Conservation (phyloP, 1,284 basidiomycete species). For the Fomitopsis schrenkii region DNA sequence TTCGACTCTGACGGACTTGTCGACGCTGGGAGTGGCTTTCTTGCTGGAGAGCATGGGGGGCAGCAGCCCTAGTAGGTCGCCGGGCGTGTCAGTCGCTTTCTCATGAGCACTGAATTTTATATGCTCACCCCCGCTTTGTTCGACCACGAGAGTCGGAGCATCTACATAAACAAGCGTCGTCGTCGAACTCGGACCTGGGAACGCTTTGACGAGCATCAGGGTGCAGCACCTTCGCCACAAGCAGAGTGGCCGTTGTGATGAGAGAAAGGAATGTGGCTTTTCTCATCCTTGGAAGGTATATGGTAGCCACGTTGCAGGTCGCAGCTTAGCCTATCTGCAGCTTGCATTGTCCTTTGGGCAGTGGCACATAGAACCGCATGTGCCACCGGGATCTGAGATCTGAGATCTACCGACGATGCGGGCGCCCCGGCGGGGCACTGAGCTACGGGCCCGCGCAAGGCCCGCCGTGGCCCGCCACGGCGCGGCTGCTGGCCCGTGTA, state of each 20-base stretch:
- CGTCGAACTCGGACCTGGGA: not conserved
- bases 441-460: too few relatives aligned
- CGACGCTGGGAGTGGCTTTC: not conserved
- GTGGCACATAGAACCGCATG: not conserved
- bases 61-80: not conserved
- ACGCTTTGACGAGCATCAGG: not conserved
- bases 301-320: not conserved
- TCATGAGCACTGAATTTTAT: not conserved
- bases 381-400: not conserved
- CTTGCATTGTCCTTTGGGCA: not conserved
- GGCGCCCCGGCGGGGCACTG: too few relatives aligned
- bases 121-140: not conserved
- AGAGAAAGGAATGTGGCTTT: not conserved
- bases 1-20: not conserved
- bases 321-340: not conserved
- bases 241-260: too few relatives aligned
- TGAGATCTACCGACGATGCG: not conserved
- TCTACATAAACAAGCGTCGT: not conserved
- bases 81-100: not conserved
- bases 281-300: not conserved
- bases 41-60: not conserved
- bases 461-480: too few relatives aligned
- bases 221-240: not conserved
- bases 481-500: too few relatives aligned
- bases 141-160: too few relatives aligned